Evolutionary conservation across 192 early-diverging fungal species (phyloP).

Genomic region (Phlyctochytrium planicorne): DNA sequence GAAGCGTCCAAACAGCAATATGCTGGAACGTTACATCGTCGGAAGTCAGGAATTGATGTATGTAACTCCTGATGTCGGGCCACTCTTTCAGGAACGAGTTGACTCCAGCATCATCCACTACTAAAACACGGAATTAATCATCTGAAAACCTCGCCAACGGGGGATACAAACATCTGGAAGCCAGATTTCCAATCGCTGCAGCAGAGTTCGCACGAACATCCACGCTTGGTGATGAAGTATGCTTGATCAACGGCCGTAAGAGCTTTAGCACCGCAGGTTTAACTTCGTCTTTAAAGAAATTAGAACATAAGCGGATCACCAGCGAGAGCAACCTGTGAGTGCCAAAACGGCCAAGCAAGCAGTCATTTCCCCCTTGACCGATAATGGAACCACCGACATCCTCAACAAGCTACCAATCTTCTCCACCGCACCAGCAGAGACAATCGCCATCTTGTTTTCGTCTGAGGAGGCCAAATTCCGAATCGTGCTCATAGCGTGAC

Average conservation of each 20-base stretch:
- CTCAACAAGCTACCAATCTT: constrained; percentile 61
- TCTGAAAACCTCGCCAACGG: too few relatives aligned
- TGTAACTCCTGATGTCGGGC: constrained; percentile 64
- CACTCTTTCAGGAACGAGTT: constrained; percentile 66
- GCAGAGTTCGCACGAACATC: constrained; percentile 80
- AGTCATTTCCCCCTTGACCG: constrained; percentile 64
- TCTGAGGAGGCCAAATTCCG: constrained; percentile 81
- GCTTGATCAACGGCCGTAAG: constrained; percentile 68
- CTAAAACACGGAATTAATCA: too few relatives aligned
- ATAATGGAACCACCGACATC: constrained; percentile 1
- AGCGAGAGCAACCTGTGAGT: constrained; percentile 57
- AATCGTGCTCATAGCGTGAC: constrained; percentile 82
- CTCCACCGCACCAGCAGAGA: constrained; percentile 74
- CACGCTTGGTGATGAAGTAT: constrained; percentile 52
- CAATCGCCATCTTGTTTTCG: constrained; percentile 71
- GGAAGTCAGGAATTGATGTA: constrained; percentile 68
- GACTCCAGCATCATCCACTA: constrained; percentile 55
- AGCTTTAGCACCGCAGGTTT: constrained; percentile 37
- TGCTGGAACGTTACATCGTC: constrained; percentile 72
- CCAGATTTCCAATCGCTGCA: constrained; percentile 74
- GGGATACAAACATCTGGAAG: constrained; percentile 50
- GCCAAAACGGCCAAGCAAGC: constrained; percentile 83
- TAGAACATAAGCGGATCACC: not conserved
- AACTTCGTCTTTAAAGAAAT: constrained; percentile 7
- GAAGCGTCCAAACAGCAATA: constrained; percentile 82